Percentiles rank a stretch among this genome's conserved stretches.
phyloP scores from a whole-genome alignment of 345 rosid species.

The Eucalyptus sp. region DNA sequence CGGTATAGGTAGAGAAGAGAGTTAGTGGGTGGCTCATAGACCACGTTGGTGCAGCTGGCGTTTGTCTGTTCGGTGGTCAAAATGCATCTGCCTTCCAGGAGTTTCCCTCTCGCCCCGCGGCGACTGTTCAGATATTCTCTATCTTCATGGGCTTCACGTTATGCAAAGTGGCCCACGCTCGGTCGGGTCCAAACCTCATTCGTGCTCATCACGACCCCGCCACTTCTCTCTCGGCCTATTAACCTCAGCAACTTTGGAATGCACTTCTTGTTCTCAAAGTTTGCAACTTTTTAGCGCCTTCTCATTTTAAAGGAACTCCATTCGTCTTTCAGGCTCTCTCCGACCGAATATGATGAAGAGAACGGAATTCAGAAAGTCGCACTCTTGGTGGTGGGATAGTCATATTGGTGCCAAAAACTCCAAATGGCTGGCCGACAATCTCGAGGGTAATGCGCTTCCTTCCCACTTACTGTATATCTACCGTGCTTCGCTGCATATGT shows the following conservation, averaged over 20 bases:
- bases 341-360: slow-evolving; percentile 32
- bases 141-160: not conserved
- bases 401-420: slow-evolving; percentile 68
- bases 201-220: not conserved
- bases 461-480: not conserved
- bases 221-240: not conserved
- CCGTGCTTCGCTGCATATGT: not conserved
- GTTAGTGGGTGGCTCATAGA: not conserved
- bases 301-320: not conserved
- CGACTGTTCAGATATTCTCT: not conserved
- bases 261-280: not conserved
- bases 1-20: not conserved
- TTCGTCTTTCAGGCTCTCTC: not conserved
- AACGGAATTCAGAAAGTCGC: slow-evolving; percentile 33
- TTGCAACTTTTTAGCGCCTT: not conserved
- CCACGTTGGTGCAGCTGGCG: not conserved
- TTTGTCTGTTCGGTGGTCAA: not conserved
- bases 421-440: slow-evolving; percentile 82
- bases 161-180: not conserved
- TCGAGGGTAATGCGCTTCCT: slow-evolving; percentile 32
- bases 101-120: not conserved
- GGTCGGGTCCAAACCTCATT: not conserved
- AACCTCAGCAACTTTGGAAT: not conserved
- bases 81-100: not conserved
- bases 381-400: slow-evolving; percentile 94